Evolutionary conservation across 345 rosid genomes (phyloP), one percentile per base, ranked within the genome.

Genomic region (Gossypium raimondii): DNA sequence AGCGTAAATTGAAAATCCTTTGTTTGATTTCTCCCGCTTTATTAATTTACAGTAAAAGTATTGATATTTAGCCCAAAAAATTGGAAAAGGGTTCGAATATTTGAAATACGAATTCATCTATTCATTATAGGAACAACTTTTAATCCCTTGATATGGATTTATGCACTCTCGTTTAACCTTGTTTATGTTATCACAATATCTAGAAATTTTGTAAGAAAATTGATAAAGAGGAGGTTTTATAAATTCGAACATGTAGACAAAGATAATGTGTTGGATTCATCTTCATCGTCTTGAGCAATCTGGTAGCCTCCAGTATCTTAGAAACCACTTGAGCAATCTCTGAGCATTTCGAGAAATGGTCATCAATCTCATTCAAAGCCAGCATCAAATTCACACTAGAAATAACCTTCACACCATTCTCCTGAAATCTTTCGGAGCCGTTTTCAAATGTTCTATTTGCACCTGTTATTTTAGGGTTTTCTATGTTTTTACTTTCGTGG

Each of bases 211-310:
- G 17, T 20, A 24, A 48, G 14, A 11, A 11, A 38, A 20, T 90
- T 92, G 97, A 90, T 90, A 73, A 94, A 92, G 90, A 88, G 98
- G 79, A 69, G 90, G 69, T 92, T 87, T 78, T 94, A 85, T 78
- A 92, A 78, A 83, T 81, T 79, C 67, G 97, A 94, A 59, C 94
- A 86, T 72, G 97, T 86, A 63, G 97, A 89, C 66, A 78, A 76
- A 72, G 87, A 92, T 66, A 86, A 78, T 66, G 86, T 83, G 9
- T 85, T 87, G 9, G 91, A 78, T 56, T 87, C 96, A 3, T 90
- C 88, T 67, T 89, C 89, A 1, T 91, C 89, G 70, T 88, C 92
- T 12, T 88, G 38, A 29, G 99, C 73, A 93, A 52, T 82, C 90
- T 90, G 13, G 94, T 91, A 24, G 94, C 97, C 81, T 93, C 99